A percentile compares a stretch with the other conserved stretches of the same genome.
phyloP scores from a whole-genome alignment of 2,329 filamentous ascomycete genomes.

The Phialocephala subalpina region DNA sequence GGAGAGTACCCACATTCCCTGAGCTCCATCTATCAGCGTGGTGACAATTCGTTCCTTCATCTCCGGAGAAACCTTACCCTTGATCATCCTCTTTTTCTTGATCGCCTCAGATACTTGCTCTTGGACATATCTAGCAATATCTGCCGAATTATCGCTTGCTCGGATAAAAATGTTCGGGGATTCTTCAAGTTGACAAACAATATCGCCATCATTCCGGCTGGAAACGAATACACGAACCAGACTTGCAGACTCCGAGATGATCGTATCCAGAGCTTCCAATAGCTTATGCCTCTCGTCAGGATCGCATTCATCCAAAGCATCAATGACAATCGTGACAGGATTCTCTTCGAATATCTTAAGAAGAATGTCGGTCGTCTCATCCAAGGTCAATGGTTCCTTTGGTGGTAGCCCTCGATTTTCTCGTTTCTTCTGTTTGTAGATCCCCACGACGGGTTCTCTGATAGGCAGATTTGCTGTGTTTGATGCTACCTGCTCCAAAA shows the following conservation, averaged over 20 bases:
- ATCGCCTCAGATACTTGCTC: constrained; percentile 15
- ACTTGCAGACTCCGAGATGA: constrained; percentile 18
- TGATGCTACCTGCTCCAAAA: constrained; percentile 37
- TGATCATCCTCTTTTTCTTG: constrained; percentile 8
- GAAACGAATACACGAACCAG: constrained; percentile 27
- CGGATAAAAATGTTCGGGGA: constrained; percentile 23
- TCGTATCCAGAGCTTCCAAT: constrained; percentile 17
- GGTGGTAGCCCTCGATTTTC: constrained; percentile 1
- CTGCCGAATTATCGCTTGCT: constrained; percentile 19
- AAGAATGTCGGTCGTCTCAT: constrained; percentile 19
- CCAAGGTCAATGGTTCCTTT: constrained; percentile 1
- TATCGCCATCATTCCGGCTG: constrained; percentile 27
- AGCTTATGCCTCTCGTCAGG: constrained; percentile 13
- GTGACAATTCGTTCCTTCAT: constrained; percentile 2
- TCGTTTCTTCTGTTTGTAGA: constrained; percentile 13
- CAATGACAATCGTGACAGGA: constrained; percentile 25
- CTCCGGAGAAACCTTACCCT: constrained; percentile 6
- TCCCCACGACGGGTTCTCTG: constrained; percentile 2
- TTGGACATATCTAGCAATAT: constrained; percentile 19
- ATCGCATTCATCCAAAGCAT: constrained; percentile 27
- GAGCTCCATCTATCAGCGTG: constrained; percentile 7
- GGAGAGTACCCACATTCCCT: constrained; percentile 5
- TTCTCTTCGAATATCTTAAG: constrained; percentile 13
- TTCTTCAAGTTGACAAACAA: constrained; percentile 18
- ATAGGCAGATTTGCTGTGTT: constrained; percentile 11